Evolutionary conservation across 306 rosid species (phyloP), one percentile per base, ranked within the genome.

Genomic region (Cercis canadensis): DNA sequence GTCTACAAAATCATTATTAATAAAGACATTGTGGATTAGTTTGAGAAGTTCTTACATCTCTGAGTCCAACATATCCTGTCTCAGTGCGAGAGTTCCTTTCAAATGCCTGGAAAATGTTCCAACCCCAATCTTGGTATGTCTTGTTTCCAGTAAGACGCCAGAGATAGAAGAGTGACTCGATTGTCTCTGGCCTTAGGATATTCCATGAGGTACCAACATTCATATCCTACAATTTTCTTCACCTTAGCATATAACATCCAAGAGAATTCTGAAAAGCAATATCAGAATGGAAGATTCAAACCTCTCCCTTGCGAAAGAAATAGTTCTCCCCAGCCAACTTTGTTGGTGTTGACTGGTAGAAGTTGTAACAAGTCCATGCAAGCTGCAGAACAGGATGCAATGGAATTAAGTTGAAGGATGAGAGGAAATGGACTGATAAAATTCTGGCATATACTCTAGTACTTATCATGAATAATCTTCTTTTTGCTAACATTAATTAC

Each of bases 321-420:
- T 95, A 95, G 71, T 91, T 95, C 80, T 95, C 99, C 70, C 99
- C 99, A 0, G 97, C 96, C 84, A 91, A 86, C 81, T 95, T 95
- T 61, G 99, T 89, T 36, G 92, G 96, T 13, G 97, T 87, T 36
- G 87, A 80, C 78, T 89, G 92, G 79, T 91, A 95, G 76, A 95
- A 95, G 70, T 95, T 95, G 81, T 95, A 95, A 80, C 99, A 95
- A 55, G 99, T 95, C 99, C 99, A 89, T 65, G 96, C 97, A 86
- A 95, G 96, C 99, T 95, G 79, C 76, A 70, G 5, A 71, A 73
- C 15, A 49, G 9, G 33, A 75, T 56, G 60, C 53, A 67, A 24
- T 36, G 39, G 15, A 71, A 41, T 58, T 65, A 19, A 14, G 14
- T 34, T 50, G 7, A 29, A 57, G 59, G 59, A 40, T 64, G 36